phyloP scores from a whole-genome alignment of 1,139 yeast species.

The Suhomyces terraborum region DNA sequence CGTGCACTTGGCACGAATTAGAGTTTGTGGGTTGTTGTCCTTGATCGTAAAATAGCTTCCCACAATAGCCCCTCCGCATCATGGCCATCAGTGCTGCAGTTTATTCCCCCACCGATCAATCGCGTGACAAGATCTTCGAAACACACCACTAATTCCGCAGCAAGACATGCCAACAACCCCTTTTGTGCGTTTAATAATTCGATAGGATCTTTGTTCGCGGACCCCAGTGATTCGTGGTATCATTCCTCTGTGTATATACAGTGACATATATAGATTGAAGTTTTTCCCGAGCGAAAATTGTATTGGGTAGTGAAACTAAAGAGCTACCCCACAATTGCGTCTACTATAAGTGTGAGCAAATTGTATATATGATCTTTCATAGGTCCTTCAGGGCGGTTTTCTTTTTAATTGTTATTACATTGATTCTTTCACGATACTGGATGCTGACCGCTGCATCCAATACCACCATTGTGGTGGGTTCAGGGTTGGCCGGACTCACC shows the following conservation, averaged over 20 bases:
- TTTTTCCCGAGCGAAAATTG: no score
- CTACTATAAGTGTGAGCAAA: constrained; percentile 3
- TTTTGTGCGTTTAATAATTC: no score
- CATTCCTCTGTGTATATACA: not conserved
- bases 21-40: not conserved
- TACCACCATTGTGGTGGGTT: constrained; percentile 32
- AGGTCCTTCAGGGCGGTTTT: constrained; percentile 1
- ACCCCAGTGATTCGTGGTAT: not conserved
- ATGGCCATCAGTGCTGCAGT: not conserved
- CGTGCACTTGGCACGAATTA: not conserved
- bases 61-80: no score
- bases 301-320: no score
- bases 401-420: constrained; percentile 1
- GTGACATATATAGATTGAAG: not conserved
- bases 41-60: no score
- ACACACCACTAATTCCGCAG: no score
- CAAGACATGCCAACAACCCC: no score
- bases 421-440: constrained; percentile 1
- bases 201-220: no score
- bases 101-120: not conserved
- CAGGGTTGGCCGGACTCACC: constrained; percentile 42
- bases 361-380: not conserved
- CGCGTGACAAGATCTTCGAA: not conserved
- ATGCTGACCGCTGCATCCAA: constrained; percentile 7
- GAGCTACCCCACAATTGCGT: constrained; percentile 5